Base-by-base conservation (phyloP, 2,329 filamentous ascomycete genomes). In the Atkinsonella hypoxylon region DNA sequence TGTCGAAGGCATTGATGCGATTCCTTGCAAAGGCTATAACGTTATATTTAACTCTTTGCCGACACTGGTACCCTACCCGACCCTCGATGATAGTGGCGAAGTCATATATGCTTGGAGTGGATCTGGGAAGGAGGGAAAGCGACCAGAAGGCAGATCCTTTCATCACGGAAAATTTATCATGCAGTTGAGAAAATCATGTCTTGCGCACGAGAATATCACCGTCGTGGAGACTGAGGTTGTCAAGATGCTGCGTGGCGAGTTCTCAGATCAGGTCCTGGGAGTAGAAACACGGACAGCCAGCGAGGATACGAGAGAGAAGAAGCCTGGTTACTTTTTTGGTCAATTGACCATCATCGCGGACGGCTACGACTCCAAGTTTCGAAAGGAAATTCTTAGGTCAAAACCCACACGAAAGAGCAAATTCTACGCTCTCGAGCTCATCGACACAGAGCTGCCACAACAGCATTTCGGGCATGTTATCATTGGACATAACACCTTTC, bases 101-200 rank as follows among this genome's bases (percentile, higher is more conserved):
- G 67, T 75, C 38, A 58, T 62, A 43, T 59, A 64, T 54, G 58
- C 61, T 41, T 69, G 67, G 67, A 54, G 57, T 45, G 67, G 67
- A 22, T 56, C 63, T 22, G 61, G 61, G 47, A 66, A 62, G 57
- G 61, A 60, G 42, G 61, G 60, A 55, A 67, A 66, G 61, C 74
- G 72, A 57, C 69, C 75, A 55, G 83, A 86, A 2, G 93, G 93
- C 39, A 75, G 85, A 55, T 79, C 79, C 45, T 98, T 98, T 66
- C 93, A 98, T 72, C 93, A 98, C 70, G 93, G 93, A 45, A 81
- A 89, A 58, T 96, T 98, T 69, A 89, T 98, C 60, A 81, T 77
- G 68, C 83, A 87, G 63, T 72, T 98, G 57, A 81, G 93, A 53
- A 76, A 77, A 59, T 84, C 87, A 26, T 93, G 89, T 51, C 70